These are phyloP conservation scores for Lentinus polychrous DNA, from an alignment of 1,284 basidiomycete genomes.

Conservation along the genomic window DNA sequence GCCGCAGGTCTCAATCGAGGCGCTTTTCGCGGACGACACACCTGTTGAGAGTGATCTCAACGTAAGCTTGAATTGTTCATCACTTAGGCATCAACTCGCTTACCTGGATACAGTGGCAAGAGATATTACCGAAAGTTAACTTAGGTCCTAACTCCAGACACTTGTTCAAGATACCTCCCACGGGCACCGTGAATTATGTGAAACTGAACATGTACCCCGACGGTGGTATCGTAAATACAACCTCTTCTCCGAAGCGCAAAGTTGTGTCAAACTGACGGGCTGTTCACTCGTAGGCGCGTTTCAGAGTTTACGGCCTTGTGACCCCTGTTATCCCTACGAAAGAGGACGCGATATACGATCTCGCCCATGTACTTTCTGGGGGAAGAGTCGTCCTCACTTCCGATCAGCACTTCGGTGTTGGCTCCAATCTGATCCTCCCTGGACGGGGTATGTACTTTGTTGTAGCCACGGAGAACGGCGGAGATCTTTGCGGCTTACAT, in stretches of 20 bases:
- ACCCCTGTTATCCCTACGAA: conserved; percentile 53
- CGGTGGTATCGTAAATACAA: conserved; percentile 80
- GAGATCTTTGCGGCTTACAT: conserved; percentile 6
- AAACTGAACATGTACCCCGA: conserved; percentile 97
- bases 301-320: conserved; percentile 84
- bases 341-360: conserved; percentile 56
- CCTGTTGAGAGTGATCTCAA: conserved; percentile 40
- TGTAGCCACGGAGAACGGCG: conserved; percentile 22
- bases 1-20: conserved; percentile 72
- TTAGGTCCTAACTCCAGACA: conserved; percentile 84
- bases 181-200: conserved; percentile 65
- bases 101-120: conserved; percentile 59
- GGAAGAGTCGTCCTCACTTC: conserved; percentile 76
- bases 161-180: conserved; percentile 69
- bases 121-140: conserved; percentile 67
- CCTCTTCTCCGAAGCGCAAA: not conserved
- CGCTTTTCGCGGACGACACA: conserved; percentile 44
- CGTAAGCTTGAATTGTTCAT: conserved; percentile 35
- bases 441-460: conserved; percentile 56
- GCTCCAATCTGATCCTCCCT: conserved; percentile 86
- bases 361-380: conserved; percentile 88
- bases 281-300: conserved; percentile 58
- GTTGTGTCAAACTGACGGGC: not conserved
- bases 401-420: conserved; percentile 94
- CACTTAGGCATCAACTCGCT: not conserved